These are phyloP conservation scores for Suillus hirtellus DNA, from an alignment of 768 basidiomycete species.

Conservation along the genomic window DNA sequence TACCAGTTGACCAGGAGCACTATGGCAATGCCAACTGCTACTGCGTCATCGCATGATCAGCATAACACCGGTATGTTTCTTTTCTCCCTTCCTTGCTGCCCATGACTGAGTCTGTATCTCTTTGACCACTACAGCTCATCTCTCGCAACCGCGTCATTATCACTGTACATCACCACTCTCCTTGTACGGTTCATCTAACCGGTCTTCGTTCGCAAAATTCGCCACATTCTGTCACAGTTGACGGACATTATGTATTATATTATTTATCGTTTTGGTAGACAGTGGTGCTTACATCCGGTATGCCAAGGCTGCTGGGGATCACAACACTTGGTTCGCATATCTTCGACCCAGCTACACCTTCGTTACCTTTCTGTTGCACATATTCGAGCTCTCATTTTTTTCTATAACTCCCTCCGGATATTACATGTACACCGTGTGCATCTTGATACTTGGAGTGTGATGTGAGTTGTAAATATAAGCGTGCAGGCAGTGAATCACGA, in stretches of 20 bases:
- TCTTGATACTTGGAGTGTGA: neutral
- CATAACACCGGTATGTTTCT: neutral
- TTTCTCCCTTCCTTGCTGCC: neutral
- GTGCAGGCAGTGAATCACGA: neutral
- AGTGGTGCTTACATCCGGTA: slow-evolving; percentile 5
- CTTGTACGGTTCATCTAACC: neutral
- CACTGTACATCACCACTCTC: neutral
- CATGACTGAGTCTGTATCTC: neutral
- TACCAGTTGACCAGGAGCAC: slow-evolving; percentile 4
- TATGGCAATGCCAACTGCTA: neutral
- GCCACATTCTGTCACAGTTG: neutral
- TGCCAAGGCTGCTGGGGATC: neutral
- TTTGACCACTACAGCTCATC: neutral
- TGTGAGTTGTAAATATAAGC: neutral
- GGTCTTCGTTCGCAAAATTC: neutral
- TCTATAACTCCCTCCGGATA: neutral
- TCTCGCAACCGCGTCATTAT: neutral
- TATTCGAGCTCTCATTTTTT: neutral
- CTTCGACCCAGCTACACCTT: neutral
- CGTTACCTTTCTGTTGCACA: neutral
- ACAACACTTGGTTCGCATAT: neutral
- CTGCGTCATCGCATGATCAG: slow-evolving; percentile 6
- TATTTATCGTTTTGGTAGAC: neutral
- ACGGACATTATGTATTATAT: neutral
- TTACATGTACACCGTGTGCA: neutral